These are phyloP conservation scores for Trifolium repens DNA, from an alignment of 306 rosid genomes.

Conservation along the genomic window DNA sequence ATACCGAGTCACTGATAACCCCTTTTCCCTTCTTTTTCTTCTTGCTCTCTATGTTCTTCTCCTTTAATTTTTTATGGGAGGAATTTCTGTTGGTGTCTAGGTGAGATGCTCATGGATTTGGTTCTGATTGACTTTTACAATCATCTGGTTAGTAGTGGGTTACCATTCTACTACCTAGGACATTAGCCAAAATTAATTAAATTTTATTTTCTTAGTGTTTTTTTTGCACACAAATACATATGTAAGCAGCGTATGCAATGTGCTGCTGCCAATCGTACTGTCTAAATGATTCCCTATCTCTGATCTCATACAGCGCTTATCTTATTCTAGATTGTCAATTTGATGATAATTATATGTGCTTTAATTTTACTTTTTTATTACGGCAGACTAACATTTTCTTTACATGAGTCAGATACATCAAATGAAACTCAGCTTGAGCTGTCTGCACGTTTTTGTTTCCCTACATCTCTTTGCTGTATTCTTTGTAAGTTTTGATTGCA, in stretches of 20 bases:
- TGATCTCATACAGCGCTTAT: constrained; percentile 38
- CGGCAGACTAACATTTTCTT: constrained; percentile 73
- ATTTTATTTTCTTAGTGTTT: constrained; percentile 6
- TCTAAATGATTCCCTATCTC: constrained; percentile 35
- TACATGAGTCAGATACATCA: constrained; percentile 79
- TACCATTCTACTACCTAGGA: constrained; percentile 12
- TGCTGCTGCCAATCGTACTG: constrained; percentile 1
- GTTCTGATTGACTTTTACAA: constrained; percentile 1
- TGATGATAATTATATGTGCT: constrained; percentile 35
- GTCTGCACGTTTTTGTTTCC: constrained; percentile 85
- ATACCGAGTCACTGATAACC: constrained; percentile 34
- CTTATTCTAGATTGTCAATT: constrained; percentile 34
- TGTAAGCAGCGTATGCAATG: not conserved
- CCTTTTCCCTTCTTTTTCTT: constrained; percentile 20
- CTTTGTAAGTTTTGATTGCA: constrained; percentile 75
- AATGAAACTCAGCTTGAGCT: constrained; percentile 93
- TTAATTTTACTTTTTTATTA: constrained; percentile 46
- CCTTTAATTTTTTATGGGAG: constrained; percentile 4
- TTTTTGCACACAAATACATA: constrained; percentile 17
- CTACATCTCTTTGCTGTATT: constrained; percentile 80
- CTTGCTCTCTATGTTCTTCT: not conserved
- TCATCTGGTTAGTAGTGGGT: constrained; percentile 4
- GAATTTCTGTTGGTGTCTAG: constrained; percentile 2
- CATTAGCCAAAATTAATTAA: constrained; percentile 21
- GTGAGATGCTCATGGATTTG: constrained; percentile 31